Base-by-base conservation (phyloP, 345 rosid species). In the Rhizophora apiculata region DNA sequence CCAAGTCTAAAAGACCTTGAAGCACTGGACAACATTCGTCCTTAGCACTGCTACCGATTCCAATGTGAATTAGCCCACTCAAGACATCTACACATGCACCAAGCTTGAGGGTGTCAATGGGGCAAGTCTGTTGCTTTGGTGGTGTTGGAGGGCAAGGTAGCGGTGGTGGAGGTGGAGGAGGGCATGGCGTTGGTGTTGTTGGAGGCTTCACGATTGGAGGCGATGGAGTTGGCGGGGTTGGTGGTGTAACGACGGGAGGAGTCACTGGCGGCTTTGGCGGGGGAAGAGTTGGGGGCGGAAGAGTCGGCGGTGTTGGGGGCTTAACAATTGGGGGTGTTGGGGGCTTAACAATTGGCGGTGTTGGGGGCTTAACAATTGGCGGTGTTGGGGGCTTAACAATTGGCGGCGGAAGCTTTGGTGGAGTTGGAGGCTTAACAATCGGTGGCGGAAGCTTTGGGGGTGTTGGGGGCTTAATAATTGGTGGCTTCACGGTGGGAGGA, bases 11-110 rank as follows among this genome's bases (percentile, higher is more conserved):
- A 32, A 95, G 79, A 46, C 89, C 92, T 61, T 81, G 73, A n/a
- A 95, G 88, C 58, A 95, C 80, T 0, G 99, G 97, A 64, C 99
- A 95, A 73, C 99, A 94, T 7, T 83, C 22, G 30, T 84, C 90
- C 83, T 89, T 86, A 3, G 95, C 89, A 49, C 88, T 78, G 39
- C 82, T 70, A n/a, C 97, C 96, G 5, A 93, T 76, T 3, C 97
- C 93, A 2, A 91, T 46, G 76, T 91, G 92, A 67, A 89, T 73
- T 10, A 93, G 79, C 20, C 97, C 98, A 4, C 96, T 93, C 20
- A 94, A 67, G 7, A 94, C 86, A 74, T 94, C 98, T 65, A 94
- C 97, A 65, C 98, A 94, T 1, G 93, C 93, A 2, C 86, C 88
- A 6, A 94, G 79, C 85, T 88, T 91, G 1, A 93, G 73, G 6